Percentiles rank a stretch among this genome's conserved stretches.
These are phyloP conservation scores for Corniculantispora saksenae DNA, from an alignment of 2,329 filamentous ascomycete genomes.

Conservation along the genomic window DNA sequence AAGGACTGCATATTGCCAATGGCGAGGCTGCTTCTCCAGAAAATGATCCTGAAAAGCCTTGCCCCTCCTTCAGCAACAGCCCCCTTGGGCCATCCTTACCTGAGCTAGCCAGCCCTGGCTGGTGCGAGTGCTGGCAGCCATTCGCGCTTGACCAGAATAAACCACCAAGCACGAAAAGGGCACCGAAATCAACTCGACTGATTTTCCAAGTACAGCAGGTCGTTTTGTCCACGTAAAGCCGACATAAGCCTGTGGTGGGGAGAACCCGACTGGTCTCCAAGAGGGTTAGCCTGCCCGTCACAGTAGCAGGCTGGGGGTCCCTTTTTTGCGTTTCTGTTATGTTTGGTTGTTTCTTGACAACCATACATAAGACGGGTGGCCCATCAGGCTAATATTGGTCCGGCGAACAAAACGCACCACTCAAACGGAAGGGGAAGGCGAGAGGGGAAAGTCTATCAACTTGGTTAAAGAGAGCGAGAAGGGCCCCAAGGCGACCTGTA, in stretches of 20 bases:
- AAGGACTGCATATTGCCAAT: not conserved
- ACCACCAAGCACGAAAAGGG: not conserved
- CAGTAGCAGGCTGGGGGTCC: not conserved
- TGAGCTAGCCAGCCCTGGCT: not conserved
- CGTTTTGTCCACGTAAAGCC: not conserved
- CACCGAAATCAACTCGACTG: not conserved
- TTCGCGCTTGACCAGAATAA: conserved; percentile 6
- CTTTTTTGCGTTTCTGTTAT: not conserved
- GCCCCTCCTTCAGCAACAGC: not conserved
- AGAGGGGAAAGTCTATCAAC: not conserved
- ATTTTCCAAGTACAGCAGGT: not conserved
- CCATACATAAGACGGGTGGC: not conserved
- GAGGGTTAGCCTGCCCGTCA: not conserved
- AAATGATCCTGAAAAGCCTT: not conserved
- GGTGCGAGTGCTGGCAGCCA: not conserved
- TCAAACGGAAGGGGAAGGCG: not conserved
- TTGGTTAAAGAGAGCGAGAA: not conserved
- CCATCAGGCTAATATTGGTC: not conserved
- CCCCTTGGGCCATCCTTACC: not conserved
- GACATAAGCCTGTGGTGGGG: not conserved
- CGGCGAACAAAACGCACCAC: not conserved
- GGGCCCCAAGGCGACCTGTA: not conserved
- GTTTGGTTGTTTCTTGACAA: not conserved
- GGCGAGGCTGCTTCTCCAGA: not conserved
- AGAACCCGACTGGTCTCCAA: not conserved